Percentiles rank a stretch among this genome's conserved stretches.
These are phyloP conservation scores for Cercophora newfieldiana DNA, from an alignment of 495 filamentous ascomycete genomes.

Conservation along the genomic window DNA sequence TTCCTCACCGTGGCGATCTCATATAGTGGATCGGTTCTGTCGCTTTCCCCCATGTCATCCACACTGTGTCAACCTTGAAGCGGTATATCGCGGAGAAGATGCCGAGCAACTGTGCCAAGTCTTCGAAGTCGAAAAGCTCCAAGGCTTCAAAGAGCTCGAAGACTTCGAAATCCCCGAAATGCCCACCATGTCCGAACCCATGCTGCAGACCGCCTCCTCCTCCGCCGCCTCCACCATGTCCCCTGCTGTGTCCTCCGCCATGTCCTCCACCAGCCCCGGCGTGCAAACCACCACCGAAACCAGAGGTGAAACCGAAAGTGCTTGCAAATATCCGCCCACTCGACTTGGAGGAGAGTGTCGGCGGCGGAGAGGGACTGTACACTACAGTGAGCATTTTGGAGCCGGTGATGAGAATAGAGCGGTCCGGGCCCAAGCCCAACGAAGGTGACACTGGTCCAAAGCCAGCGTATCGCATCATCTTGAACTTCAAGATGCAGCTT, in stretches of 20 bases:
- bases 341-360: conserved; percentile 21
- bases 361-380: conserved; percentile 19
- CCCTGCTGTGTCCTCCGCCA: background rate
- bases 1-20: too few species aligned
- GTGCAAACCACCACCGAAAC: background rate
- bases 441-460: conserved; percentile 1
- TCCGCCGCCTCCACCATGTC: background rate
- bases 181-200: background rate
- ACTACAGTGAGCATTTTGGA: conserved; percentile 27
- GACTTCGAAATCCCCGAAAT: background rate
- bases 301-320: background rate
- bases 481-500: conserved; percentile 25
- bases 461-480: conserved; percentile 23
- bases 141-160: background rate
- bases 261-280: background rate
- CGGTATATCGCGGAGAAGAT: background rate
- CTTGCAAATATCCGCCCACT: conserved; percentile 27
- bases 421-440: conserved; percentile 11
- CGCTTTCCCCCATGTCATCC: background rate
- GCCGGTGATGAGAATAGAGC: conserved; percentile 27
- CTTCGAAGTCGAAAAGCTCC: background rate
- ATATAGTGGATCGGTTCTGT: background rate
- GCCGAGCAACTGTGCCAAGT: background rate
- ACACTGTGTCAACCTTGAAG: background rate
- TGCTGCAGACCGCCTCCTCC: background rate